Percentiles rank a stretch among this genome's conserved stretches.
phyloP scores from a whole-genome alignment of 169 alveolate species.

The Plasmodium malariae region DNA sequence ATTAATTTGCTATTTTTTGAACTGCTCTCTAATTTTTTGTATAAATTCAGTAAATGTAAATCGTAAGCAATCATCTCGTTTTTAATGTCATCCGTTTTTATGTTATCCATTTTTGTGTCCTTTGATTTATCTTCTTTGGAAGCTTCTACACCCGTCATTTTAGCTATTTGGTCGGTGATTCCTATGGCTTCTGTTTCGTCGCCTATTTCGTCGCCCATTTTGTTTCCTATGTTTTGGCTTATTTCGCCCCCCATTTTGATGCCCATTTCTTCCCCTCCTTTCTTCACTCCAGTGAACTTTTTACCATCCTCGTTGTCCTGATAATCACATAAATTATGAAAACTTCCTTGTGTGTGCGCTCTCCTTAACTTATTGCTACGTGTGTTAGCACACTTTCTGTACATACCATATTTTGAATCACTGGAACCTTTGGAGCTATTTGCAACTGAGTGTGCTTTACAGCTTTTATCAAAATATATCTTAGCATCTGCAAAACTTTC shows the following conservation, averaged over 20 bases:
- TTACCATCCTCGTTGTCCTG: conserved; percentile 13
- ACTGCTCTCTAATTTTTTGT: conserved; percentile 50
- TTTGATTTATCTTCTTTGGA: conserved; percentile 4
- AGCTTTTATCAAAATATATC: conserved; percentile 11
- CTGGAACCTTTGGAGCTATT: conserved; percentile 31
- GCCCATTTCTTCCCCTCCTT: neutral
- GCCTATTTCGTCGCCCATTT: neutral
- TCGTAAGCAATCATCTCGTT: conserved; percentile 54
- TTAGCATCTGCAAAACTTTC: conserved; percentile 41
- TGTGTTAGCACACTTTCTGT: conserved; percentile 29
- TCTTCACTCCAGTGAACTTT: neutral
- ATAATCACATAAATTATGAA: conserved; percentile 18
- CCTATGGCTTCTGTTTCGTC: neutral
- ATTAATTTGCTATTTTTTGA: conserved; percentile 19
- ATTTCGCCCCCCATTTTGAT: neutral
- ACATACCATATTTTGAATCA: conserved; percentile 17
- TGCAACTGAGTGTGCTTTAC: conserved; percentile 23
- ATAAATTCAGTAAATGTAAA: conserved; percentile 37
- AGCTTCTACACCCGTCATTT: neutral
- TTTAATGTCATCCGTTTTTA: conserved; percentile 33
- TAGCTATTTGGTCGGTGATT: neutral
- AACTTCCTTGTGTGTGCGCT: conserved; percentile 27
- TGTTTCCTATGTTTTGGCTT: neutral
- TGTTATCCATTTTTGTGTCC: conserved; percentile 1
- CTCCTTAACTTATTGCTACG: conserved; percentile 28